Percentiles rank a stretch among this genome's conserved stretches.
These are phyloP conservation scores for Thecaphora thlaspeos DNA, from an alignment of 1,284 basidiomycete species.

Conservation along the genomic window DNA sequence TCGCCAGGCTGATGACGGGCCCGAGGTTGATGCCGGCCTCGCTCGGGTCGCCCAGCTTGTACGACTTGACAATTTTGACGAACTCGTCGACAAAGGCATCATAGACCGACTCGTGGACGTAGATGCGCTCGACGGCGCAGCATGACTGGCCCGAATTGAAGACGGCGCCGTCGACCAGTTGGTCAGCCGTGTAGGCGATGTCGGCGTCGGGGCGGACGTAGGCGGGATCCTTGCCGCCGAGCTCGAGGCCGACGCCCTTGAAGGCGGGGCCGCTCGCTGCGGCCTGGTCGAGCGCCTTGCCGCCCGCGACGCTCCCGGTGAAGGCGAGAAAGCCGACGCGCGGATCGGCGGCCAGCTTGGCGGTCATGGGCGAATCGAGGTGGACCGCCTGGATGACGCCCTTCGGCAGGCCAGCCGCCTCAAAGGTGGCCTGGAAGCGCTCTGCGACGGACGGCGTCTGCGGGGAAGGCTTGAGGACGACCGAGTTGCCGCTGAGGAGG, in stretches of 20 bases:
- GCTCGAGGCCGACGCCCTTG: conserved; percentile 71
- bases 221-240: conserved; percentile 94
- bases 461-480: conserved; percentile 89
- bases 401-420: conserved; percentile 72
- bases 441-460: conserved; percentile 88
- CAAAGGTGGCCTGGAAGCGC: conserved; percentile 70
- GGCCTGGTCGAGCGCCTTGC: conserved; percentile 67
- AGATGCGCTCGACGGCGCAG: conserved; percentile 84
- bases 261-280: conserved; percentile 67
- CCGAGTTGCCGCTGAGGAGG: conserved; percentile 69
- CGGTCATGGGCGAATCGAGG: conserved; percentile 68
- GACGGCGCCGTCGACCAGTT: conserved; percentile 90
- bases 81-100: conserved; percentile 77
- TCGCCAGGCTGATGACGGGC: conserved; percentile 83
- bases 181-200: conserved; percentile 74
- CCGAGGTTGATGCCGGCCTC: conserved; percentile 74
- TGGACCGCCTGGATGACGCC: conserved; percentile 79
- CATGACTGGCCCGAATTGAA: conserved; percentile 96
- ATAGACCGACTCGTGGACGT: conserved; percentile 81
- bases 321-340: conserved; percentile 80
- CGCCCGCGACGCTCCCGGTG: conserved; percentile 77
- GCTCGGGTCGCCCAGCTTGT: conserved; percentile 83
- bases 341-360: conserved; percentile 68
- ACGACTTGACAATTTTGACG: conserved; percentile 73
- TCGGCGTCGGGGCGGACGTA: conserved; percentile 84